phyloP scores from a whole-genome alignment of 78 protist species.

The Dictyostelium citrinum region DNA sequence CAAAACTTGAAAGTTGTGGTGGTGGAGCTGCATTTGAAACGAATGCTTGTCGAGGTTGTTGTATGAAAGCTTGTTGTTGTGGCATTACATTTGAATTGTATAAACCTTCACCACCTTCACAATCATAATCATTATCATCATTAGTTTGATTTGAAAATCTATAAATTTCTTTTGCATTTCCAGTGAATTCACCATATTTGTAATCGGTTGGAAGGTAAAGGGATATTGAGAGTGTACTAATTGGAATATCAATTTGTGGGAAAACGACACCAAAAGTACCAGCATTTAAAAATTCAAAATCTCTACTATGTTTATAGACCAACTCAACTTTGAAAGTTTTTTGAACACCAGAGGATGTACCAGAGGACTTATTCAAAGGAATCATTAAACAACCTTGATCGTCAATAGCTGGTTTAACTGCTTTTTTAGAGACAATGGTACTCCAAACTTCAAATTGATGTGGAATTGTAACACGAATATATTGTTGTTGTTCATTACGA shows the following conservation, averaged over 20 bases:
- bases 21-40: neutral
- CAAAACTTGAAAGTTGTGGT: neutral
- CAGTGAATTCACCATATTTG: constrained; percentile 11
- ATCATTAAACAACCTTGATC: constrained; percentile 44
- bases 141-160: neutral
- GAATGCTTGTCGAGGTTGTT: no score
- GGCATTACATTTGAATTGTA: neutral
- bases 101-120: neutral
- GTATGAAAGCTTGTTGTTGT: neutral
- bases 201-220: constrained; percentile 18
- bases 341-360: constrained; percentile 23
- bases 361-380: constrained; percentile 45
- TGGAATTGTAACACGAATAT: constrained; percentile 49
- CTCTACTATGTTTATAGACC: constrained; percentile 32
- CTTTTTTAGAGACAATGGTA: constrained; percentile 3
- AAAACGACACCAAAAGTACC: neutral
- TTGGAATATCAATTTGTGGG: constrained; percentile 74
- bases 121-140: neutral
- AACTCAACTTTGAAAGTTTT: constrained; percentile 34
- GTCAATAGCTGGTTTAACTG: constrained; percentile 67
- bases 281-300: neutral
- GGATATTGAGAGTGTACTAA: neutral
- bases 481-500: constrained; percentile 62
- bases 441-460: constrained; percentile 69
- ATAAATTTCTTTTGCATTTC: constrained; percentile 30